A percentile compares a stretch with the other conserved stretches of the same genome.
Evolutionary conservation across 805 yeast genomes (phyloP).

Genomic region (Dipodascopsis uninucleata): DNA sequence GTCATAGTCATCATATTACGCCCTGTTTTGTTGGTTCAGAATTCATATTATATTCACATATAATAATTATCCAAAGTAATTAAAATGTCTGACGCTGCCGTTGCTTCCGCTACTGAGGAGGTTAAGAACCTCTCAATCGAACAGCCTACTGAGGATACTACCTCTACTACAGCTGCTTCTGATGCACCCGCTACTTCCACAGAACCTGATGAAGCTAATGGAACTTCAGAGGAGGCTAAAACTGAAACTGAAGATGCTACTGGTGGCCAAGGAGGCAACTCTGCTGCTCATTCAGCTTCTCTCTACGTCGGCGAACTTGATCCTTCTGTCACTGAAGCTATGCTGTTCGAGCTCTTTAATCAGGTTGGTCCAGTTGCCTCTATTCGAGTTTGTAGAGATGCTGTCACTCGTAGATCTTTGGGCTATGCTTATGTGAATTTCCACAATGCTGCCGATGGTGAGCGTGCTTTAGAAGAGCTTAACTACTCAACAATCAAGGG

Average conservation of each 20-base stretch:
- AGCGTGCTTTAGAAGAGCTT: slow-evolving; percentile 88
- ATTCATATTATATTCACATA: not conserved
- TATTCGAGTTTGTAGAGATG: slow-evolving; percentile 98
- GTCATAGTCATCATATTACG: not conserved
- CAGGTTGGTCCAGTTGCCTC: slow-evolving; percentile 93
- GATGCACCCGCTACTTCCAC: slow-evolving; percentile 8
- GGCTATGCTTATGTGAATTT: slow-evolving; percentile 98
- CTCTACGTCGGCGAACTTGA: slow-evolving; percentile 97
- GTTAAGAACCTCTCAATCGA: slow-evolving; percentile 27
- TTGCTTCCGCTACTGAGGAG: slow-evolving; percentile 28
- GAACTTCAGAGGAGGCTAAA: slow-evolving; percentile 13
- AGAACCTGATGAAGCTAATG: slow-evolving; percentile 7
- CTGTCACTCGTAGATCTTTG: slow-evolving; percentile 91
- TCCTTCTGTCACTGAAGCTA: slow-evolving; percentile 88
- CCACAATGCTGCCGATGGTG: slow-evolving; percentile 85
- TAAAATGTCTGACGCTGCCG: slow-evolving; percentile 29
- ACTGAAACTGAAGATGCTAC: slow-evolving; percentile 30
- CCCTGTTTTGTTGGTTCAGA: not conserved
- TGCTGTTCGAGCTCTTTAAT: slow-evolving; percentile 89
- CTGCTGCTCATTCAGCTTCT: slow-evolving; percentile 49
- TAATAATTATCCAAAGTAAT: not conserved
- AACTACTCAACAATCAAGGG: slow-evolving; percentile 94
- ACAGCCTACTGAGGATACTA: slow-evolving; percentile 5
- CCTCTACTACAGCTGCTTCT: slow-evolving; percentile 10
- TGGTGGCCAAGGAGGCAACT: slow-evolving; percentile 35